These are phyloP conservation scores for Fragilaria crotonensis DNA, from an alignment of 108 stramenopile genomes.

Conservation along the genomic window DNA sequence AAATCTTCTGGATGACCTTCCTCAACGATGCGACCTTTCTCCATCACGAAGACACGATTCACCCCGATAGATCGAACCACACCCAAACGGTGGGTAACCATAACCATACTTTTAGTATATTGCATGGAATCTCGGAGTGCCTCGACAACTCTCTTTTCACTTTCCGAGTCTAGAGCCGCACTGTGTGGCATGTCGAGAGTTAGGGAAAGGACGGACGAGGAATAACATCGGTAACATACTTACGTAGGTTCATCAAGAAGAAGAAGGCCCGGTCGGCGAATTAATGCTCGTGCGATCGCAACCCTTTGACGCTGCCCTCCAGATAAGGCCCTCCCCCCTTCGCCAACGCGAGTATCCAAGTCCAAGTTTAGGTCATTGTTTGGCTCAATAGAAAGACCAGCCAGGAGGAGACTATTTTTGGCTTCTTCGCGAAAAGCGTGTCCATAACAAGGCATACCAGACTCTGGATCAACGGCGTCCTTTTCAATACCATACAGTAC, in stretches of 20 bases:
- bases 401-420: constrained; percentile 44
- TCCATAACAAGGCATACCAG: constrained; percentile 58
- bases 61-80: constrained; percentile 80
- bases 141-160: constrained; percentile 64
- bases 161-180: constrained; percentile 74
- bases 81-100: constrained; percentile 85
- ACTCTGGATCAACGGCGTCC: constrained; percentile 54
- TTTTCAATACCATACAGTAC: constrained; percentile 82
- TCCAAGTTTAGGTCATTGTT: constrained; percentile 69
- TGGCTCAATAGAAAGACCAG: constrained; percentile 60
- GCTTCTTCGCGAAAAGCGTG: constrained; percentile 43
- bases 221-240: constrained; percentile 2
- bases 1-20: constrained; percentile 88
- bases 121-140: constrained; percentile 57
- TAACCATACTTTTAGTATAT: constrained; percentile 70
- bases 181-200: constrained; percentile 9
- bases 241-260: constrained; percentile 85
- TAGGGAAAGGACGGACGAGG: neutral
- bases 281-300: constrained; percentile 89
- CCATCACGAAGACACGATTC: constrained; percentile 87
- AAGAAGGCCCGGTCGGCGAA: constrained; percentile 77
- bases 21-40: constrained; percentile 84
- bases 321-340: constrained; percentile 83
- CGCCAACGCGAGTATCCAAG: constrained; percentile 87
- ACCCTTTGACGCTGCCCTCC: constrained; percentile 91